Base-by-base conservation (phyloP, 192 early-diverging fungal species). In the Coemansia sp. region DNA sequence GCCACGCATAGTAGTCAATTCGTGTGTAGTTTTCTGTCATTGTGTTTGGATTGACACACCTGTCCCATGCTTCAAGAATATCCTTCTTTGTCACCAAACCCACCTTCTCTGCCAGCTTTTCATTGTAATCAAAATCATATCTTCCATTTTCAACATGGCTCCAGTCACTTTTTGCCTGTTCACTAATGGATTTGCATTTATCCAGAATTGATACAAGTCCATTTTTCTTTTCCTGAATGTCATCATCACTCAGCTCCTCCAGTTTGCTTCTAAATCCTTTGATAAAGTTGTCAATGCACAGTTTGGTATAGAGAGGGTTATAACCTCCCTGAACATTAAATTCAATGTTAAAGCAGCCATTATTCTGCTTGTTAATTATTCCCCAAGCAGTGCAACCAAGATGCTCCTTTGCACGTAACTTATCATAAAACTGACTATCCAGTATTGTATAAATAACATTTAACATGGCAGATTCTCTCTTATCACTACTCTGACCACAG, bases 341-440 rank as follows among this genome's bases (percentile, higher is more conserved):
- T 2, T 87, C 70, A 39, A 93, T 16, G 32, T 56, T 58, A 2
- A 37, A 19, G 19, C 47, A 42, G 15, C 72, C 72, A 39, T 16
- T 44, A 3, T 37, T 43, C 9, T 15, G 38, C 13, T n/a, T 42
- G 8, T 3, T 15, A 6, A n/a, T 1, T 0, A 4, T 13, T 13
- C 56, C 54, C 4, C 11, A 1, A 19, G 61, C 67, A 3, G 81
- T 58, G 64, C 90, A 91, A 0, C 92, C 92, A 18, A 93, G 81
- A 26, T 92, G 89, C 65, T 92, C 91, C 59, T 96, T 93, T 9
- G 95, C 97, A 26, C 95, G 86, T 49, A 99, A 74, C 65, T 93
- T 88, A 74, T 95, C 88, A 80, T 96, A 99, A 56, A 86, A 88
- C 15, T 93, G 92, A 62, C 94, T 89, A 39, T 87, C 70, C 9